Evolutionary conservation across 371 early-diverging fungal genomes (phyloP).

Genomic region (Rhizopus sp.): DNA sequence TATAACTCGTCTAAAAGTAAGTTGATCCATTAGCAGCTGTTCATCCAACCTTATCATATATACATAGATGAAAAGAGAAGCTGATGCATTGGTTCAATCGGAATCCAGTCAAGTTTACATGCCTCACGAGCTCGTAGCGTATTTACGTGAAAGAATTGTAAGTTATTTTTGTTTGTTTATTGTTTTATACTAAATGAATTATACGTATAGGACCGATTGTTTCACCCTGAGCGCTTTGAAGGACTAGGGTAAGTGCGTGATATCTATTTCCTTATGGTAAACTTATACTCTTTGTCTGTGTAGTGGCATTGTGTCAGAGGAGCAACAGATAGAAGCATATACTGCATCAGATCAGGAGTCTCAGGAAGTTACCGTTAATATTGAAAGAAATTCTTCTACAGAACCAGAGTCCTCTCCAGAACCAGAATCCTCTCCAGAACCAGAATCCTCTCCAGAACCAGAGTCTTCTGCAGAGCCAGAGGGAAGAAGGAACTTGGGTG

Average conservation of each 20-base stretch:
- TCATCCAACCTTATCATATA: neutral
- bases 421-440: no score
- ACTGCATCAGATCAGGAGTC: no score
- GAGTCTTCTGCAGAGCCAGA: no score
- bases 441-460: no score
- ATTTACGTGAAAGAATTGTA: conserved; percentile 1
- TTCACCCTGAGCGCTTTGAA: neutral
- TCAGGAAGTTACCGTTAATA: no score
- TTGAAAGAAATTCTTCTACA: no score
- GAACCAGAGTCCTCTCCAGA: no score
- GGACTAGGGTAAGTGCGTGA: neutral
- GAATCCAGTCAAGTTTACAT: neutral
- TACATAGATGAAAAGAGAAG: neutral
- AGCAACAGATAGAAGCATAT: no score
- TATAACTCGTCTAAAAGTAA: neutral
- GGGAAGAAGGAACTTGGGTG: no score
- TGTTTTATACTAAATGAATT: neutral
- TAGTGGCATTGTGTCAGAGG: no score
- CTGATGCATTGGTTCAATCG: neutral
- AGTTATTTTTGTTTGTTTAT: neutral
- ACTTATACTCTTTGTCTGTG: no score
- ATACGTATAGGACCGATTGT: neutral
- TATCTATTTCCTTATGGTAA: no score
- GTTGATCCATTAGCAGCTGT: neutral
- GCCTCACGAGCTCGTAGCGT: neutral